Evolutionary conservation across 2,329 filamentous ascomycete genomes (phyloP).

Genomic region (Periglandula ipomoeae): DNA sequence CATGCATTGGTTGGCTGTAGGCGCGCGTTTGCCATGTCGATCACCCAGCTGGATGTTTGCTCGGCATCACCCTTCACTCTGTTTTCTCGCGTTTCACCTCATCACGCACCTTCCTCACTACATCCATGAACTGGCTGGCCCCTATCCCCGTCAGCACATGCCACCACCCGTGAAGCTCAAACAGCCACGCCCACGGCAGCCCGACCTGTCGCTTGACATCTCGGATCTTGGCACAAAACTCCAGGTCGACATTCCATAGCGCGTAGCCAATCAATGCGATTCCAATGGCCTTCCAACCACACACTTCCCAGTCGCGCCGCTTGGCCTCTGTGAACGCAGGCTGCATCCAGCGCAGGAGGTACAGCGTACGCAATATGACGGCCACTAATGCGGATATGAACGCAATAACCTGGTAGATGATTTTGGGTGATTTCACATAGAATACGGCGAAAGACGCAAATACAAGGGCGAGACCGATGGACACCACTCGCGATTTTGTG

Average conservation of each 20-base stretch:
- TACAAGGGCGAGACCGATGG: constrained; percentile 29
- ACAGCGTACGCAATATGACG: constrained; percentile 23
- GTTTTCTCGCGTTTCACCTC: constrained; percentile 13
- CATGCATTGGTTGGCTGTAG: too few relatives aligned
- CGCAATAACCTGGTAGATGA: constrained; percentile 32
- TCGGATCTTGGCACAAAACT: constrained; percentile 40
- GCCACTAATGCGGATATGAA: constrained; percentile 26
- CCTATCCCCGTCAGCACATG: constrained; percentile 50
- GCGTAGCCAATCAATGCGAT: constrained; percentile 36
- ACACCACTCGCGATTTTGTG: constrained; percentile 20
- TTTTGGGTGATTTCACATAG: constrained; percentile 32
- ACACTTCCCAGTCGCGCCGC: constrained; percentile 16
- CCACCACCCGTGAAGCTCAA: constrained; percentile 58
- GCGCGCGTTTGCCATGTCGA: too few relatives aligned
- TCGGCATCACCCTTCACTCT: too few relatives aligned
- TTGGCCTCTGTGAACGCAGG: constrained; percentile 20
- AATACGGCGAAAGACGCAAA: constrained; percentile 32
- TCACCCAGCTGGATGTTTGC: too few relatives aligned
- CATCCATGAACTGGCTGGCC: constrained; percentile 32
- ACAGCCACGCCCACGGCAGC: constrained; percentile 43
- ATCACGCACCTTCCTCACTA: constrained; percentile 18
- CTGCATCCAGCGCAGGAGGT: constrained; percentile 23
- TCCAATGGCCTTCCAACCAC: constrained; percentile 20
- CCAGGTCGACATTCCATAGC: constrained; percentile 49
- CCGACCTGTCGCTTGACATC: constrained; percentile 34